Conservation (phyloP, 176 grass and related monocot species). For the Ananas comosus region DNA sequence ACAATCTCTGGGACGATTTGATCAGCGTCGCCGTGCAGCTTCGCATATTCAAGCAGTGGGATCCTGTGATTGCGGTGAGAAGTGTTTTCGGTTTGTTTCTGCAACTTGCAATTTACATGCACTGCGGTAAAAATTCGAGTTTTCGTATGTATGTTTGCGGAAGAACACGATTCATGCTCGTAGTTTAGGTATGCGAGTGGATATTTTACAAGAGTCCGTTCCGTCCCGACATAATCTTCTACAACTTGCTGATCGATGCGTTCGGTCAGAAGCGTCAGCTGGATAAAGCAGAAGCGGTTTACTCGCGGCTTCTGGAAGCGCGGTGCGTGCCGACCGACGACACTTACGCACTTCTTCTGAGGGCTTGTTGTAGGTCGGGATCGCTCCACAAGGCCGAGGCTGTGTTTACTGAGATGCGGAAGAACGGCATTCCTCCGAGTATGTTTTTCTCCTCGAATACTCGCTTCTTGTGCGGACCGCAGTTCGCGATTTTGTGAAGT, state of each 20-base stretch:
- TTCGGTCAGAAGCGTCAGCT: slow-evolving; percentile 45
- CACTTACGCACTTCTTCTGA: slow-evolving; percentile 68
- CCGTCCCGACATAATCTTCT: slow-evolving; percentile 61
- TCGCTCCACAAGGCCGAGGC: slow-evolving; percentile 60
- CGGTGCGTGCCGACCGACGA: slow-evolving; percentile 83
- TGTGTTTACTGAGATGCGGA: slow-evolving; percentile 75
- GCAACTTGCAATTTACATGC: too few relatives aligned
- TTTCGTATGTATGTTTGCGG: background rate
- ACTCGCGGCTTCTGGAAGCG: slow-evolving; percentile 57
- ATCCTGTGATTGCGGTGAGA: slow-evolving; percentile 59
- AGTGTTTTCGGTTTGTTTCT: background rate
- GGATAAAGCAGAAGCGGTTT: slow-evolving; percentile 56
- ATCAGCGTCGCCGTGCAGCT: slow-evolving; percentile 61
- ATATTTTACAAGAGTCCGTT: slow-evolving; percentile 68
- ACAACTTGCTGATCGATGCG: slow-evolving; percentile 81
- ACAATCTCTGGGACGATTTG: slow-evolving; percentile 65
- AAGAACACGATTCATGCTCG: background rate
- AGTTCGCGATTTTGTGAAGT: background rate
- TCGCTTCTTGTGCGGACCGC: background rate
- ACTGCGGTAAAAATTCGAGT: too few relatives aligned
- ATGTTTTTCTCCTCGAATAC: slow-evolving; percentile 4
- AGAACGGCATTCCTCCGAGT: slow-evolving; percentile 60
- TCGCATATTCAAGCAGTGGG: slow-evolving; percentile 64
- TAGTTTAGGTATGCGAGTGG: slow-evolving; percentile 69
- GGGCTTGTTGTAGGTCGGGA: slow-evolving; percentile 55